Evolutionary conservation across 2,329 filamentous ascomycete species (phyloP).

Genomic region (Pseudocercospora macadamiae): DNA sequence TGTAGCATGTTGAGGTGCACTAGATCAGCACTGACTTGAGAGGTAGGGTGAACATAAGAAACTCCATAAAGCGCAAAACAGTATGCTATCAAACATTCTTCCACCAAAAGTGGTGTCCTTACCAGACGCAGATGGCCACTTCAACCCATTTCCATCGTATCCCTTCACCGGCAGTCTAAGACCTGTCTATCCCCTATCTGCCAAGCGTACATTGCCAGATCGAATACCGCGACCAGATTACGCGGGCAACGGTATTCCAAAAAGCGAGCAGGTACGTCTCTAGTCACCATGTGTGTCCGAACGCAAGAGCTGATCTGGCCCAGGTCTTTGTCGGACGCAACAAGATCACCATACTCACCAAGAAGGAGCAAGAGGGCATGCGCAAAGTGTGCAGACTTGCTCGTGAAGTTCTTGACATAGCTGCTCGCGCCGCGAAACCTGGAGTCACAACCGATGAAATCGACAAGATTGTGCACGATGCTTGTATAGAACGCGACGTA

Average conservation of each 20-base stretch:
- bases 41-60: conserved; percentile 77
- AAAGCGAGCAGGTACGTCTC: conserved; percentile 67
- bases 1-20: conserved; percentile 2
- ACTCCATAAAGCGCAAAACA: conserved; percentile 79
- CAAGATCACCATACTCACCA: conserved; percentile 80
- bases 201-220: conserved; percentile 72
- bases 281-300: no score
- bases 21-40: conserved; percentile 19
- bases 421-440: conserved; percentile 79
- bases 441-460: conserved; percentile 95
- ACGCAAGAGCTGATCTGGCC: conserved; percentile 6
- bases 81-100: conserved; percentile 69
- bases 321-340: conserved; percentile 64
- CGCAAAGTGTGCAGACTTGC: conserved; percentile 85
- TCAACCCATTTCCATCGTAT: conserved; percentile 90
- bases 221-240: conserved; percentile 86
- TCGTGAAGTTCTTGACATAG: conserved; percentile 90
- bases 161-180: conserved; percentile 78
- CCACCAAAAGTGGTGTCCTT: conserved; percentile 83
- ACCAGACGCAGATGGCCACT: conserved; percentile 82
- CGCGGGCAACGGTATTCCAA: conserved; percentile 76
- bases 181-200: conserved; percentile 72
- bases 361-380: conserved; percentile 84
- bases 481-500: conserved; percentile 89
- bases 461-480: conserved; percentile 92